Base-by-base conservation (phyloP, 352 stramenopile genomes). In the Pythium dissimile region DNA sequence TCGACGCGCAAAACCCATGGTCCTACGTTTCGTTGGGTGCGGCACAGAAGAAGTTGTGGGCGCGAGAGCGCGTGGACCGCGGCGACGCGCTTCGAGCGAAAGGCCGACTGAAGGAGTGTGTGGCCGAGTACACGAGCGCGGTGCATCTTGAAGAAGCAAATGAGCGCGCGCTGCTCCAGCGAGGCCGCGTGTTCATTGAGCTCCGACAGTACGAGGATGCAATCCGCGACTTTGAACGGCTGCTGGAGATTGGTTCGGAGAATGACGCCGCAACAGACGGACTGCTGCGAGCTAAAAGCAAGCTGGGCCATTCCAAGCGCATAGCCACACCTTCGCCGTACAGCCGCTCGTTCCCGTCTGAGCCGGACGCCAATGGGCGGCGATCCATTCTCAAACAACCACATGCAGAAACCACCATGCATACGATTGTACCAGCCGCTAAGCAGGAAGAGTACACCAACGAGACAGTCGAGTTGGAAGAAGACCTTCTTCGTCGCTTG, bases 11-110 rank as follows among this genome's bases (percentile, higher is more conserved):
- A 2, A 32, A 75, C 20, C 21, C 62, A 44, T 68, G 56, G 38
- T 80, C 73, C 2, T 75, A 74, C 28, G 38, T 66, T 9, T 47
- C 66, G 28, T 53, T 83, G 5, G 71, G 62, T 2, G 44, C 26
- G 4, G 58, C 62, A 15, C 73, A 83, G 45, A 80, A 77, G 54
- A 54, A 41, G 12, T 39, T 62, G 24, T 83, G 73, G 73, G 60
- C 73, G 0, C 35, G 64, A 9, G 73, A 83, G 35, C 62, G 69
- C 11, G 49, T 71, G 28, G 41, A 50, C 2, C 53, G 46, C 21
- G 73, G 59, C 0, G 46, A 72, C 24, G 50, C 71, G 27, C 57
- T 83, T 11, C 37, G 55, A 13, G 23, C 12, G 1, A 69, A 70
- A 31, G 56, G 54, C 18, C 61, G 62, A 9, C 7, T 66, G 6